Conservation (phyloP, 1,284 basidiomycete genomes). For the Xerocomus tenax region DNA sequence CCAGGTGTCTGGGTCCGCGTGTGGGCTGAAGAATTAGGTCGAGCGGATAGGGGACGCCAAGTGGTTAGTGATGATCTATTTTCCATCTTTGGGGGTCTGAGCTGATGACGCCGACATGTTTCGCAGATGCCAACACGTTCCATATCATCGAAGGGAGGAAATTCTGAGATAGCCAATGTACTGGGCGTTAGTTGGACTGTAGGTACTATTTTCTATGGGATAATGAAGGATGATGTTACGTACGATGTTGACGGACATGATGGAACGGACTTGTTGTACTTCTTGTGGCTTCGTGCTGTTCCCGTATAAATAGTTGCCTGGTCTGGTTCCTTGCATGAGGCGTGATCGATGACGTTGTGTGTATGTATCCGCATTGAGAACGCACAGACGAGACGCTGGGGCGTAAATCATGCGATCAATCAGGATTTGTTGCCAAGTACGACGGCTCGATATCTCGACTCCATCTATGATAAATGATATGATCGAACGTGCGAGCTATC, state of each 20-base stretch:
- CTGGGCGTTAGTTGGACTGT: conserved; percentile 3
- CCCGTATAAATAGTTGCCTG: not conserved
- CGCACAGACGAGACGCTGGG: not conserved
- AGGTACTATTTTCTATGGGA: not conserved
- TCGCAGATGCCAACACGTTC: not conserved
- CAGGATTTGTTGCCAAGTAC: not conserved
- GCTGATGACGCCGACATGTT: not conserved
- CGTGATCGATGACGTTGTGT: not conserved
- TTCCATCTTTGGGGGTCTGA: not conserved
- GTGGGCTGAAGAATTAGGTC: not conserved
- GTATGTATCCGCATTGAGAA: not conserved
- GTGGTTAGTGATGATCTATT: conserved; percentile 1
- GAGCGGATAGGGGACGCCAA: not conserved
- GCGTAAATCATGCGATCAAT: not conserved
- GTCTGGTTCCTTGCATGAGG: not conserved
- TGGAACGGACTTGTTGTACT: not conserved
- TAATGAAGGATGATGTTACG: conserved; percentile 7
- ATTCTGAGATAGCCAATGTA: not conserved
- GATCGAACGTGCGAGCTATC: not conserved
- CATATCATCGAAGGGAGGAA: not conserved
- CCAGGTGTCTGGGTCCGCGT: not conserved
- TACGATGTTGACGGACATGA: conserved; percentile 13
- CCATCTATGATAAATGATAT: not conserved
- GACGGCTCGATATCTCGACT: not conserved
- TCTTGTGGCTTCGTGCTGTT: not conserved